phyloP scores from a whole-genome alignment of 129 eudicot genomes.

The Arctium minus region DNA sequence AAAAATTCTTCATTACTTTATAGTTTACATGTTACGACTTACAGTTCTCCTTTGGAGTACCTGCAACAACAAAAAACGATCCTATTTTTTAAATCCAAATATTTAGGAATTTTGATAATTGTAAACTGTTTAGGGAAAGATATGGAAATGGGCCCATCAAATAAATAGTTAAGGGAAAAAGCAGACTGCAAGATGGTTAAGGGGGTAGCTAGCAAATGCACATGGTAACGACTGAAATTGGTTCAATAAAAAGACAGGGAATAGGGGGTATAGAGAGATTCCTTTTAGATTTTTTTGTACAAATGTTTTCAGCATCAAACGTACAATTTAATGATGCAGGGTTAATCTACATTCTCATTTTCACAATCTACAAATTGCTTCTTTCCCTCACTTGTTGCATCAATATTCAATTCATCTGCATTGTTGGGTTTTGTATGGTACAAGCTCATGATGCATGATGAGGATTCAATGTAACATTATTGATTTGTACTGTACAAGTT shows the following conservation, averaged over 20 bases:
- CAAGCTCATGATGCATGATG: slow-evolving; percentile 1
- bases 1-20: neutral
- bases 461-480: neutral
- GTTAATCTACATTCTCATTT: neutral
- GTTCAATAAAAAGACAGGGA: slow-evolving; percentile 27
- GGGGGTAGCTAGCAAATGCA: slow-evolving; percentile 4
- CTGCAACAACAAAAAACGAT: slow-evolving; percentile 14
- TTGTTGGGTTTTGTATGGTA: slow-evolving; percentile 5
- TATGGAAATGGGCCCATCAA: slow-evolving; percentile 2
- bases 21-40: slow-evolving; percentile 1
- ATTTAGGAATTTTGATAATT: neutral
- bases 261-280: slow-evolving; percentile 23
- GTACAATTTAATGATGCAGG: slow-evolving; percentile 25
- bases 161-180: neutral
- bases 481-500: neutral
- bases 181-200: neutral
- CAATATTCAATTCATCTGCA: neutral
- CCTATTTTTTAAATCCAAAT: too few species aligned
- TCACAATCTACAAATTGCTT: neutral
- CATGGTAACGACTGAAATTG: slow-evolving; percentile 24
- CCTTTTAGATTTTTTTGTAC: slow-evolving; percentile 25
- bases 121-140: too few species aligned
- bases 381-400: neutral
- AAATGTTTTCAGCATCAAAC: slow-evolving; percentile 23
- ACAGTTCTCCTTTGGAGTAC: slow-evolving; percentile 47